Evolutionary conservation across 805 yeast species (phyloP).

Genomic region (Sungouiella thailandica): DNA sequence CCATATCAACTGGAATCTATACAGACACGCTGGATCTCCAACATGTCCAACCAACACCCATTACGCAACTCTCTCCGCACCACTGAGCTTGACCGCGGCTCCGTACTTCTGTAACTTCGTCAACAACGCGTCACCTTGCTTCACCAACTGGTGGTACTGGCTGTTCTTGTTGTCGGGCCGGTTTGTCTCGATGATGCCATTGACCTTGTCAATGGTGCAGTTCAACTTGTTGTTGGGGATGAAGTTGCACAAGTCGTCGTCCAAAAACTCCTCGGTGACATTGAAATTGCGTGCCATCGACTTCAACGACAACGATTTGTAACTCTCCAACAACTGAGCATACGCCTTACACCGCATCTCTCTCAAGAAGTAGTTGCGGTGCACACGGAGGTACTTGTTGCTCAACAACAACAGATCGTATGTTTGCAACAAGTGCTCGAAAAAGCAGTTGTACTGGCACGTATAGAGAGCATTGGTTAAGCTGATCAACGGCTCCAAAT

Average conservation of each 20-base stretch:
- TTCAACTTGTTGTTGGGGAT: conserved; percentile 91
- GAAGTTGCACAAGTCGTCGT: conserved; percentile 79
- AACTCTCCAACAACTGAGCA: conserved; percentile 88
- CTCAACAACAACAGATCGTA: conserved; percentile 65
- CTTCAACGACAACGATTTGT: conserved; percentile 81
- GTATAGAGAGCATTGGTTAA: conserved; percentile 83
- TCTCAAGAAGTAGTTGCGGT: conserved; percentile 78
- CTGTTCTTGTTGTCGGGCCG: conserved; percentile 95
- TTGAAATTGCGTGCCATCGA: conserved; percentile 95
- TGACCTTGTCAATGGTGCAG: conserved; percentile 93
- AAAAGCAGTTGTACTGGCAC: conserved; percentile 78
- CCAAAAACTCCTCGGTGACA: conserved; percentile 82
- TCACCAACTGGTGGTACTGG: conserved; percentile 82
- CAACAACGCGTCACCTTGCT: conserved; percentile 86
- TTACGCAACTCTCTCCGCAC: conserved; percentile 63
- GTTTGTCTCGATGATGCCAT: conserved; percentile 92
- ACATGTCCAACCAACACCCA: neutral
- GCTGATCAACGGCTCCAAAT: conserved; percentile 74
- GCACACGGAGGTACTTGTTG: conserved; percentile 63
- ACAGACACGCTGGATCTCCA: too few relatives aligned
- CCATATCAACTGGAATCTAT: too few relatives aligned
- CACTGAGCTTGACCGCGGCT: conserved; percentile 93
- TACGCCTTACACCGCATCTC: conserved; percentile 95
- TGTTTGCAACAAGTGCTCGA: conserved; percentile 71
- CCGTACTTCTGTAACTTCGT: conserved; percentile 96